Evolutionary conservation across 208 protist genomes (phyloP), one percentile per base, ranked within the genome.

Genomic region (Zelonia costaricensis): DNA sequence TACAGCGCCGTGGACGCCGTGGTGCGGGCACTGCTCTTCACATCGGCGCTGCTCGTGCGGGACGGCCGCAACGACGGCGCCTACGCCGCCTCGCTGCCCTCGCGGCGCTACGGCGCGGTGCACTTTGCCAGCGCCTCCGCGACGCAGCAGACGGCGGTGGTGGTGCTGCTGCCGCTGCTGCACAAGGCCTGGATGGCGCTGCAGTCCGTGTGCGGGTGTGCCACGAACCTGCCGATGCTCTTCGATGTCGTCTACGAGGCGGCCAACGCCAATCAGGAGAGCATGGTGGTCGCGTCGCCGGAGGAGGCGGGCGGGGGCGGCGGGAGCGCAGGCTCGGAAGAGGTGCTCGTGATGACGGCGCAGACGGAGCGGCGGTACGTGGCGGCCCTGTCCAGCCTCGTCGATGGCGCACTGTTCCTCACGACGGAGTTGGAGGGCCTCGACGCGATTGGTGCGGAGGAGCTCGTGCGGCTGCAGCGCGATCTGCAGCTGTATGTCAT

Each of bases 131-230:
- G 25, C 35, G 63, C 76, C 30, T 74, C 83, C 8, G 39, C 54
- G 23, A 44, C 33, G 22, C 82, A 88, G 62, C 78, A 86, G 67
- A 54, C 75, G 44, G 86, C 76, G 0, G 64, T 91, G 23, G 58
- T 87, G 22, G 51, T 82, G 28, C 75, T 85, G 51, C 75, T 92
- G 36, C 84, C 83, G 28, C 76, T 82, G 18, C 53, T 90, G 31
- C 88, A 94, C 62, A 94, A 94, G 78, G 73, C 64, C 18, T 94
- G 84, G 82, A 82, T 86, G 74, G 67, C 76, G 25, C 69, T 91
- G 36, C 65, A 76, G 45, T 60, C 54, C 42, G 28, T 89, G n/a
- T 76, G 57, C 57, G 66, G 73, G 47, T 75, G 72, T 54, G 44
- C 62, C 15, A 42, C 63, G 9, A 94, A 94, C 62, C 43, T 87